A percentile compares a stretch with the other conserved stretches of the same genome.
These are phyloP conservation scores for Camellia sinensis DNA, from an alignment of 148 eudicot species.

Conservation along the genomic window DNA sequence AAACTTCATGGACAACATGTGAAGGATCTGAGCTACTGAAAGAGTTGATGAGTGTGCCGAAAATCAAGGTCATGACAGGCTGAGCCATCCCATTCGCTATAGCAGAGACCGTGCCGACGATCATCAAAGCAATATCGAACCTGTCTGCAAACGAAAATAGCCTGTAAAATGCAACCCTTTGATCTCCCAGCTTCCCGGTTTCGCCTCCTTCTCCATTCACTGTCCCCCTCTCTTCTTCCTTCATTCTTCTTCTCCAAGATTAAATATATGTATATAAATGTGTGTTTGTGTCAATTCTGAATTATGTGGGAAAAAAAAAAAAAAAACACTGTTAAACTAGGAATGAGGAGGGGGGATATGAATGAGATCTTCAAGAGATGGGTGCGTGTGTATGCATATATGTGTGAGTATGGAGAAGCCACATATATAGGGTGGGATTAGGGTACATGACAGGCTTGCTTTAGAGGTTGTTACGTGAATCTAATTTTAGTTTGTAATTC, in stretches of 20 bases:
- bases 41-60: constrained; percentile 56
- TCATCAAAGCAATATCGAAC: constrained; percentile 51
- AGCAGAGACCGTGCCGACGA: constrained; percentile 52
- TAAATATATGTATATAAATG: not conserved
- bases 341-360: not conserved
- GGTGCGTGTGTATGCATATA: no score
- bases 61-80: constrained; percentile 68
- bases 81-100: constrained; percentile 54
- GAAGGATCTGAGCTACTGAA: constrained; percentile 43
- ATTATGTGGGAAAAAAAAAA: not conserved
- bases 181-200: constrained; percentile 14
- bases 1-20: constrained; percentile 53
- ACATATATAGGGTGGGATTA: no score
- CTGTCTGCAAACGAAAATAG: constrained; percentile 54
- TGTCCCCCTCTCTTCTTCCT: not conserved
- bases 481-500: no score
- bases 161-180: constrained; percentile 49
- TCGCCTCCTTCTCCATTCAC: not conserved
- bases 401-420: no score
- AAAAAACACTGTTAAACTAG: no score
- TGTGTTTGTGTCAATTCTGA: not conserved
- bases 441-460: no score
- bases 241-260: not conserved
- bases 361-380: no score
- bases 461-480: no score